Percentiles rank a stretch among this genome's conserved stretches.
phyloP scores from a whole-genome alignment of 2,329 filamentous ascomycete genomes.

The Penicillium hesseltinei region DNA sequence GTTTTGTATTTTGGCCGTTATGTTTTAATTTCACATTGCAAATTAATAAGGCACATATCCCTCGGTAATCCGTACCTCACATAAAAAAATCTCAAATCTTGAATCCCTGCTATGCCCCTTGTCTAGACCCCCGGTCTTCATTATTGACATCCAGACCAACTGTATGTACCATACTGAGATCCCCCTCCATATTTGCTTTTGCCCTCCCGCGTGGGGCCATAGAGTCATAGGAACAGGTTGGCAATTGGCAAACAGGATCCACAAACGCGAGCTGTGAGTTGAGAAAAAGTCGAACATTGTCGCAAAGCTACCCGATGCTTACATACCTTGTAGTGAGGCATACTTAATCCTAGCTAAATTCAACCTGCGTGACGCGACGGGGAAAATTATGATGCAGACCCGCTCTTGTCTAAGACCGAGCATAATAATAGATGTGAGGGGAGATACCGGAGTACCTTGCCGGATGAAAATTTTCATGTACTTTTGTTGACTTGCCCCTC shows the following conservation, averaged over 20 bases:
- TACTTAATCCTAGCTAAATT: constrained; percentile 9
- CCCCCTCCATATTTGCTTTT: constrained; percentile 11
- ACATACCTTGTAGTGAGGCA: constrained; percentile 11
- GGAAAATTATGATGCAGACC: constrained; percentile 12
- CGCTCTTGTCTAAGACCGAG: constrained; percentile 16
- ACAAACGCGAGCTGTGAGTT: constrained; percentile 23
- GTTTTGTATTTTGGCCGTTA: constrained; percentile 5
- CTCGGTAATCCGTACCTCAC: constrained; percentile 4
- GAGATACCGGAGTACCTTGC: not conserved
- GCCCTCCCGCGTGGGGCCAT: constrained; percentile 23
- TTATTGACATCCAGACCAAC: constrained; percentile 9
- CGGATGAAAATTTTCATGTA: constrained; percentile 3
- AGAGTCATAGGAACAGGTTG: constrained; percentile 11
- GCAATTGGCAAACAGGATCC: constrained; percentile 19
- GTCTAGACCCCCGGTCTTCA: not conserved
- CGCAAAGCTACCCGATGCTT: constrained; percentile 14
- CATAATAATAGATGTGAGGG: constrained; percentile 8
- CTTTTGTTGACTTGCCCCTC: not conserved
- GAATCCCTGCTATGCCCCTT: not conserved
- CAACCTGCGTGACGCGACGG: not conserved
- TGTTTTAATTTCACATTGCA: not conserved
- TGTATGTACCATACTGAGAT: not conserved
- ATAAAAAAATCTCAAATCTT: not conserved
- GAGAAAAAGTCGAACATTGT: constrained; percentile 6
- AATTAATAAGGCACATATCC: not conserved